Base-by-base conservation (phyloP, 495 filamentous ascomycete genomes). In the Baudoinia panamericana region DNA sequence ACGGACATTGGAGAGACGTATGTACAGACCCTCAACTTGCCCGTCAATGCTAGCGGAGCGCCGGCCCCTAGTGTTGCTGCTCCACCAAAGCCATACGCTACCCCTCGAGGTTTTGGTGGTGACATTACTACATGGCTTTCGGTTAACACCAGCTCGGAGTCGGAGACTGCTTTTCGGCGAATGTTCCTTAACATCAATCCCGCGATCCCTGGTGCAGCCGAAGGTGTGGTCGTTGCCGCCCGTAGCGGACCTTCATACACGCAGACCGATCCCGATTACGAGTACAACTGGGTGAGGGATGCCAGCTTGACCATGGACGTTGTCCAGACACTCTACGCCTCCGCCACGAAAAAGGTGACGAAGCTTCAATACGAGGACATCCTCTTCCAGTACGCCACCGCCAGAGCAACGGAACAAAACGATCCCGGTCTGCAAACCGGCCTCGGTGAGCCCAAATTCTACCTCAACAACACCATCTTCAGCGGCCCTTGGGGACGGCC, bases 131-230 rank as follows among this genome's bases (percentile, higher is more conserved):
- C 36, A 19, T 55, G 25, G 21, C 32, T 55, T 18, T 32, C 42
- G 1, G 13, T 43, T 23, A 35, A 36, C 4, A 16, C 19, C 13
- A 41, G 37, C 12, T 45, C 43, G n/a, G 43, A 55, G 30, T 28
- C 49, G 3, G 47, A 36, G 8, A 45, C 30, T 5, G 18, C 43
- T 3, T 30, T 45, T 19, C 18, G 17, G 18, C 25, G 31, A 11
- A 52, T 55, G 48, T 55, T 55, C 24, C 25, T 27, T 2, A 55
- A 55, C 32, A 46, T 55, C 44, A 48, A 55, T 24, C 46, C 46
- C 11, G 39, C 46, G 17, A 39, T 52, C 13, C 19, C 43, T 0
- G 49, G 48, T 10, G 48, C 48, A 13, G 48, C 26, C 4, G 18
- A 36, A 34, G 52, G 52, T 5, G 48, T 43, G 3, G 48, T 52